These are phyloP conservation scores for Xylaria sp. DNA, from an alignment of 2,329 filamentous ascomycete species.

Conservation along the genomic window DNA sequence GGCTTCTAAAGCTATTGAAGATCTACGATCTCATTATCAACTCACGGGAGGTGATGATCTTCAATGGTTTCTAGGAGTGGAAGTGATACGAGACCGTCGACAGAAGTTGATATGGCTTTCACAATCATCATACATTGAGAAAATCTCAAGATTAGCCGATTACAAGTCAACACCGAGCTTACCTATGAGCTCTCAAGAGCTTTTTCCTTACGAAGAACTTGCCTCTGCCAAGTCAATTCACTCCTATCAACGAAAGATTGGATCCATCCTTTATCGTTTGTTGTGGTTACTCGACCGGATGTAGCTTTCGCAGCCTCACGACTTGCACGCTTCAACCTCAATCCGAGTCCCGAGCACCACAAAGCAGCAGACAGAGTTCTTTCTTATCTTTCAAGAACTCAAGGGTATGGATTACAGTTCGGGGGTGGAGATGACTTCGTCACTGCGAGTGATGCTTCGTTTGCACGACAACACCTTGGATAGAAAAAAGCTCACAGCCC, in stretches of 20 bases:
- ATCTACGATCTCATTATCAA: not conserved
- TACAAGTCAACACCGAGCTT: not conserved
- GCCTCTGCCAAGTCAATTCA: not conserved
- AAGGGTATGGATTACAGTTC: not conserved
- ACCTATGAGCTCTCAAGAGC: not conserved
- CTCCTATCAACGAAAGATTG: not conserved
- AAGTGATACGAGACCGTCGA: not conserved
- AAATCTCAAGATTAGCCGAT: not conserved
- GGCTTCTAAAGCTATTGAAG: too few relatives aligned
- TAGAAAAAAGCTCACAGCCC: constrained; percentile 7
- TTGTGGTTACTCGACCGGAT: not conserved
- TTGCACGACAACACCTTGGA: constrained; percentile 4
- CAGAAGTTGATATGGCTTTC: not conserved
- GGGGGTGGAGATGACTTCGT: not conserved
- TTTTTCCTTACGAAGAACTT: not conserved
- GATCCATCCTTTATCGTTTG: not conserved
- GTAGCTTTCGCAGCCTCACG: not conserved
- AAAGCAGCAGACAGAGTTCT: not conserved
- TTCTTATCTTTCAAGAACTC: not conserved
- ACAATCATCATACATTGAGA: constrained; percentile 1
- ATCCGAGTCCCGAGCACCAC: not conserved
- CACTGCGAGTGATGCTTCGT: not conserved
- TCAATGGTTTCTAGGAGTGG: not conserved
- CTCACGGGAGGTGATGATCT: not conserved
- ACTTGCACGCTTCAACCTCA: not conserved